Conservation (phyloP, 352 stramenopile species). For the Phytophthora ramorum region DNA sequence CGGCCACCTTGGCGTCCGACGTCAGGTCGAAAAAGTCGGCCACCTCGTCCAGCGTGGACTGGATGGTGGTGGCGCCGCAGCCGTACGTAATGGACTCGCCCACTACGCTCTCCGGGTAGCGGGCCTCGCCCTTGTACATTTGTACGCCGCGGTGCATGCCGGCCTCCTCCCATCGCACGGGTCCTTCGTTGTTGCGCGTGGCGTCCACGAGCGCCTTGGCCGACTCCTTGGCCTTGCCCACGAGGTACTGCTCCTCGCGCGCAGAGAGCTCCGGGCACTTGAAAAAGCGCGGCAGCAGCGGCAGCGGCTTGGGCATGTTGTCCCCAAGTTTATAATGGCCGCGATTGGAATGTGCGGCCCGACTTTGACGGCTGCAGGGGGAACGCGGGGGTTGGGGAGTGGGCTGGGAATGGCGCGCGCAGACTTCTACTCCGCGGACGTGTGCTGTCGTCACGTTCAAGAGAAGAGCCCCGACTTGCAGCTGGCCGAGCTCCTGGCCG, state of each 20-base stretch:
- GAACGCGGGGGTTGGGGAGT: slow-evolving; percentile 32
- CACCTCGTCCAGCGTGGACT: slow-evolving; percentile 73
- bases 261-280: slow-evolving; percentile 59
- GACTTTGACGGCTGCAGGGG: slow-evolving; percentile 13
- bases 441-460: slow-evolving; percentile 32
- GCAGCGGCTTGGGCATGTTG: slow-evolving; percentile 49
- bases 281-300: slow-evolving; percentile 62
- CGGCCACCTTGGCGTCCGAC: slow-evolving; percentile 55
- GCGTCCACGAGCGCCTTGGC: slow-evolving; percentile 67
- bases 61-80: slow-evolving; percentile 64
- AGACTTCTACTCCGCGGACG: slow-evolving; percentile 31
- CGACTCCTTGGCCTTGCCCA: slow-evolving; percentile 68
- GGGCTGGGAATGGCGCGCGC: slow-evolving; percentile 19
- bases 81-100: slow-evolving; percentile 62
- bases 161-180: slow-evolving; percentile 63
- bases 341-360: slow-evolving; percentile 33
- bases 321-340: slow-evolving; percentile 7
- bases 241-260: slow-evolving; percentile 60
- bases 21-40: slow-evolving; percentile 73
- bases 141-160: slow-evolving; percentile 64
- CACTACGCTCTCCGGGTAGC: slow-evolving; percentile 46
- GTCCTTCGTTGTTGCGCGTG: slow-evolving; percentile 62
- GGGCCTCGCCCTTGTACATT: slow-evolving; percentile 72
- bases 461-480: slow-evolving; percentile 34
- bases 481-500: slow-evolving; percentile 21